These are phyloP conservation scores for Colletotrichum chrysophilum DNA, from an alignment of 2,329 filamentous ascomycete genomes.

Conservation along the genomic window DNA sequence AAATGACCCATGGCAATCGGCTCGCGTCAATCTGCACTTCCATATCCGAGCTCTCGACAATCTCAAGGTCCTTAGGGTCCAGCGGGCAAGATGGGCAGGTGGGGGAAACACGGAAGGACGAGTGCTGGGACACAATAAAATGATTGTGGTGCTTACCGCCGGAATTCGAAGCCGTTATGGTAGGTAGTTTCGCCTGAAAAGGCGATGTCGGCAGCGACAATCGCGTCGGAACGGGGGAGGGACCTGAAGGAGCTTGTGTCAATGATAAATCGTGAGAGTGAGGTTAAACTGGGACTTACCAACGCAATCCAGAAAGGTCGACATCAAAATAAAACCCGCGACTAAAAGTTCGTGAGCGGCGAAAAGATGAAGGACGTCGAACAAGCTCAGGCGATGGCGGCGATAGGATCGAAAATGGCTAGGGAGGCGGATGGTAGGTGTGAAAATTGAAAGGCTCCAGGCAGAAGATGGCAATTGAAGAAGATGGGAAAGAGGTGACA, in stretches of 20 bases:
- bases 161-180: not conserved
- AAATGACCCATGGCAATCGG: not conserved
- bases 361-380: not conserved
- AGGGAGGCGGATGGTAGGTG: accelerated
- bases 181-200: not conserved
- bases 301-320: accelerated
- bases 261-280: not conserved
- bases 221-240: not conserved
- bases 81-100: not conserved
- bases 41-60: not conserved
- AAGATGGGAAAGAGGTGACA: not conserved
- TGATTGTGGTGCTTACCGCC: not conserved
- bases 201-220: not conserved
- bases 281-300: not conserved
- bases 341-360: not conserved
- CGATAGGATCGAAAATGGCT: accelerated
- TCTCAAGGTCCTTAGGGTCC: not conserved
- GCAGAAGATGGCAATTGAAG: not conserved
- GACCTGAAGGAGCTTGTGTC: not conserved
- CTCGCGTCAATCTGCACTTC: not conserved
- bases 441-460: not conserved
- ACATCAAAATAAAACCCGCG: not conserved
- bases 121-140: not conserved
- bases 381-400: not conserved
- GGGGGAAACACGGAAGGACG: not conserved